Percentiles rank a stretch among this genome's conserved stretches.
These are phyloP conservation scores for Ophiostoma perfectum DNA, from an alignment of 2,329 filamentous ascomycete genomes.

Conservation along the genomic window DNA sequence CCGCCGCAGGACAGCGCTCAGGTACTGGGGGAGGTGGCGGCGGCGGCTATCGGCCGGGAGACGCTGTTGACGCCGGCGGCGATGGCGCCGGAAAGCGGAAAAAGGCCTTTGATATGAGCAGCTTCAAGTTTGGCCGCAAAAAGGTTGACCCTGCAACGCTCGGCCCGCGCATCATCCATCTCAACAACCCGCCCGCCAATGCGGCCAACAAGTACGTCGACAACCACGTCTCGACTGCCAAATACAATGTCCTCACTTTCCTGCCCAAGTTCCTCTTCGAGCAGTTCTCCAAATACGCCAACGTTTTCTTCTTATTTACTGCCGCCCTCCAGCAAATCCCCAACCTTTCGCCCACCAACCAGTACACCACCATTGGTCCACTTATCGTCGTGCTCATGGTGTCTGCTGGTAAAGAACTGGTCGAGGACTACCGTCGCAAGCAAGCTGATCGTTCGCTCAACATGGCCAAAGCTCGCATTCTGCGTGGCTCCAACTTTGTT, in stretches of 20 bases:
- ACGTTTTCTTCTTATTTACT: slow-evolving; percentile 98
- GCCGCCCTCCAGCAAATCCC: slow-evolving; percentile 92
- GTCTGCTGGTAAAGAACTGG: slow-evolving; percentile 89
- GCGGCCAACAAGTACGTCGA: slow-evolving; percentile 82
- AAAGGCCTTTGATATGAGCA: slow-evolving; percentile 49
- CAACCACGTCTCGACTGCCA: slow-evolving; percentile 96
- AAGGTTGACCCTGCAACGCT: slow-evolving; percentile 86
- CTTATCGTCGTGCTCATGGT: slow-evolving; percentile 82
- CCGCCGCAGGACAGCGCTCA: slow-evolving; percentile 37
- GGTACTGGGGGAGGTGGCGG: slow-evolving; percentile 25
- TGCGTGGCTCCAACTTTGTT: slow-evolving; percentile 77
- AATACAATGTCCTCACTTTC: slow-evolving; percentile 93
- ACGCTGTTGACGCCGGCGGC: slow-evolving; percentile 39
- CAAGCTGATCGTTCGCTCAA: slow-evolving; percentile 83
- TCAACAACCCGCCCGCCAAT: slow-evolving; percentile 96
- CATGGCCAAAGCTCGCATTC: slow-evolving; percentile 73
- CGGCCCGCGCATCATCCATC: slow-evolving; percentile 84
- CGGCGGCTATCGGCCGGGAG: slow-evolving; percentile 26
- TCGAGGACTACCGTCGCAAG: slow-evolving; percentile 89
- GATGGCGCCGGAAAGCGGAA: slow-evolving; percentile 62
- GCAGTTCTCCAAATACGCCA: slow-evolving; percentile 98
- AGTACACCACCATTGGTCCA: slow-evolving; percentile 94
- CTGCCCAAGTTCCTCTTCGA: slow-evolving; percentile 95
- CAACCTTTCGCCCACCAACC: slow-evolving; percentile 87
- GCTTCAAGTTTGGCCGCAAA: slow-evolving; percentile 81